Evolutionary conservation across 495 filamentous ascomycete genomes (phyloP), one percentile per base, ranked within the genome.

Genomic region (Penicillium waksmanii): DNA sequence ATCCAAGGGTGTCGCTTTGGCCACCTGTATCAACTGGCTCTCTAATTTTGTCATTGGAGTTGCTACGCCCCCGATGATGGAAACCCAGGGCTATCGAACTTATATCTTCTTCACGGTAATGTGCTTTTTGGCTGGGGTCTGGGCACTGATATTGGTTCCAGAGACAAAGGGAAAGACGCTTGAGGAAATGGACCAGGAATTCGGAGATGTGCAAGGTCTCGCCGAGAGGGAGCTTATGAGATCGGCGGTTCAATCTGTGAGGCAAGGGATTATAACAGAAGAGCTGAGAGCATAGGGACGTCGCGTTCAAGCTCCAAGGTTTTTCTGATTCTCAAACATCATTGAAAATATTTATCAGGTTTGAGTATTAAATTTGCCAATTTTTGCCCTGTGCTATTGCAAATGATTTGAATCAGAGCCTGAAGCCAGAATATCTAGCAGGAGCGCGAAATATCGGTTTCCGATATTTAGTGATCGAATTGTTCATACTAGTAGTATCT

Each of bases 21-120:
- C 85, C 0, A 79, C 85, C 0, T 73, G 83, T 46, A 79, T 80
- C 15, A 89, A 87, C 69, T 87, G 84, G 85, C 71, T 87, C 2
- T 87, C 85, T 72, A 85, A 86, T 73, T 86, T 87, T 62, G 83
- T 83, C 3, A 64, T 88, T 88, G 2, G 84, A 18, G 71, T 87
- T 53, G 86, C 33, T 7, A 46, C 38, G 12, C 87, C 86, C n/a
- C 81, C 84, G 0, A 84, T 78, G n/a, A 83, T 89, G 67, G 64
- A 73, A 27, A 86, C 85, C 68, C 87, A 87, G 55, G 47, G 42
- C 1, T 56, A 56, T 49, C 27, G 44, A n/a, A 56, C 54, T 1
- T 56, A 50, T 7, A 38, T 56, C 17, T 25, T 31, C 27, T 31
- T 31, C 27, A 43, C 54, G n/a, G 54, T 38, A 21, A 36, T 35